These are phyloP conservation scores for Trichoderma koningii DNA, from an alignment of 2,329 filamentous ascomycete genomes.

Conservation along the genomic window DNA sequence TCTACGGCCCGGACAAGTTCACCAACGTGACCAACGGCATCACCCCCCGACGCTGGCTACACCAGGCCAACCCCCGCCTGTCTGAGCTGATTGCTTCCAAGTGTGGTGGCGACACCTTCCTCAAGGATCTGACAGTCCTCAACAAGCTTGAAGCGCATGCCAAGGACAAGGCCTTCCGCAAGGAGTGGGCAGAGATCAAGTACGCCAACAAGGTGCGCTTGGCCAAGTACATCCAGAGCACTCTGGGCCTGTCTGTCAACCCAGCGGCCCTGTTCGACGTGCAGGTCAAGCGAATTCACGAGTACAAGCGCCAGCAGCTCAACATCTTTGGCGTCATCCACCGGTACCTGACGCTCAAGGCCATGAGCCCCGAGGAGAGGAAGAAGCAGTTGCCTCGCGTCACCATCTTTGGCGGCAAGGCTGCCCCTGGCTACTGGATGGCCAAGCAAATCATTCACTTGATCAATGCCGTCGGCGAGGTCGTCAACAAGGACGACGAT, in stretches of 20 bases:
- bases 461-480: conserved; percentile 84
- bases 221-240: conserved; percentile 85
- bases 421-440: conserved; percentile 99
- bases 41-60: conserved; percentile 91
- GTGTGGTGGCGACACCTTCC: conserved; percentile 76
- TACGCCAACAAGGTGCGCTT: conserved; percentile 91
- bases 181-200: conserved; percentile 96
- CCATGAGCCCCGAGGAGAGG: conserved; percentile 76
- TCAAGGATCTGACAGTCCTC: conserved; percentile 86
- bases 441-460: conserved; percentile 98
- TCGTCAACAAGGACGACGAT: conserved; percentile 90
- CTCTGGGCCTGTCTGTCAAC: conserved; percentile 79
- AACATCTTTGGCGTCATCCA: conserved; percentile 99
- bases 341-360: conserved; percentile 86
- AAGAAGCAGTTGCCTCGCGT: conserved; percentile 88
- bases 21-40: conserved; percentile 99
- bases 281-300: conserved; percentile 98
- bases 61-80: conserved; percentile 92
- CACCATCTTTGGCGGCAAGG: conserved; percentile 96
- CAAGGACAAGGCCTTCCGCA: conserved; percentile 86
- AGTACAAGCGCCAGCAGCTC: conserved; percentile 98
- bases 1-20: conserved; percentile 96
- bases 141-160: conserved; percentile 83
- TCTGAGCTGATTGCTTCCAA: conserved; percentile 92
- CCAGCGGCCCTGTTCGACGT: conserved; percentile 90